Conservation (phyloP, 2,329 filamentous ascomycete species). For the Phaeosphaeriaceae sp. region DNA sequence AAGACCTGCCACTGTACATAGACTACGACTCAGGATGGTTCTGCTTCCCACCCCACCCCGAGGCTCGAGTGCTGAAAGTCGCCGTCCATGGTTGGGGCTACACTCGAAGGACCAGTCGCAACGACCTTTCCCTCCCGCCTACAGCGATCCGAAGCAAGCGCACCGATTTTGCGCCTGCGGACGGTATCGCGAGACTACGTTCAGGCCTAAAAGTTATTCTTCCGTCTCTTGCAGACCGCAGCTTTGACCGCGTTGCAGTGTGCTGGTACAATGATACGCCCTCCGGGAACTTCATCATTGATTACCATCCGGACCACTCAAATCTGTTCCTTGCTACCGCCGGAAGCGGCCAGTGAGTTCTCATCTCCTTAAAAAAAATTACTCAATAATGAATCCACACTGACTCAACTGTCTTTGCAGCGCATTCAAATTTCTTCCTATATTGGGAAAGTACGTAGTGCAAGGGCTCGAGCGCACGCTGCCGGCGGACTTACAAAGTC, state of each 20-base stretch:
- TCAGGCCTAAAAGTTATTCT: slow-evolving; percentile 10
- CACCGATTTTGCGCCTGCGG: slow-evolving; percentile 30
- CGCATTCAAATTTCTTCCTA: slow-evolving; percentile 31
- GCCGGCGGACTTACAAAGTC: slow-evolving; percentile 5
- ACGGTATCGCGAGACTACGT: slow-evolving; percentile 11
- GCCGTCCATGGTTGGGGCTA: slow-evolving; percentile 75
- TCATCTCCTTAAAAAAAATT: background rate
- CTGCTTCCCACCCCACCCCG: slow-evolving; percentile 59
- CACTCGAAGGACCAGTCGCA: slow-evolving; percentile 13
- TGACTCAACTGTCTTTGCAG: slow-evolving; percentile 5
- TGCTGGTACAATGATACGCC: slow-evolving; percentile 82
- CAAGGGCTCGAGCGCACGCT: slow-evolving; percentile 6
- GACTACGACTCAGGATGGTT: slow-evolving; percentile 55
- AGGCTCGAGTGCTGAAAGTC: slow-evolving; percentile 67
- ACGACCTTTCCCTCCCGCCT: slow-evolving; percentile 27
- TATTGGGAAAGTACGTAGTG: slow-evolving; percentile 19
- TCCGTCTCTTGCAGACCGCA: slow-evolving; percentile 58
- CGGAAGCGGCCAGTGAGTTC: slow-evolving; percentile 62
- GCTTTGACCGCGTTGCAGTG: slow-evolving; percentile 67
- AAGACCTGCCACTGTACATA: slow-evolving; percentile 20
- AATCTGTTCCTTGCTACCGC: slow-evolving; percentile 68
- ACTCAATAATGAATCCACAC: background rate
- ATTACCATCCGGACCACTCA: slow-evolving; percentile 68
- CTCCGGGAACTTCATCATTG: slow-evolving; percentile 73
- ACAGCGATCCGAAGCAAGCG: slow-evolving; percentile 46